phyloP scores from a whole-genome alignment of 306 rosid species.

The Crotalaria pallida region DNA sequence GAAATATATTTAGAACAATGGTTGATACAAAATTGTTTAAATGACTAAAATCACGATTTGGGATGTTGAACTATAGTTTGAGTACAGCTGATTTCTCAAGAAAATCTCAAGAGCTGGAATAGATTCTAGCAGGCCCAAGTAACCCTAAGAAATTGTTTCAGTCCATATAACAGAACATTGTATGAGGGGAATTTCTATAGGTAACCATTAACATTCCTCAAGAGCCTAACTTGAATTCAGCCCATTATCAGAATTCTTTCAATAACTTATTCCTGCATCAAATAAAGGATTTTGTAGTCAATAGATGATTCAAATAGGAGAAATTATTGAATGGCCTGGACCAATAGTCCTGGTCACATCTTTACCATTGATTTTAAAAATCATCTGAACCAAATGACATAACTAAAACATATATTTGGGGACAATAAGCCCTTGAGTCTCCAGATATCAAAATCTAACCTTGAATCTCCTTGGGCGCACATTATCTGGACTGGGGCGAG shows the following conservation, averaged over 20 bases:
- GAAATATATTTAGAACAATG: neutral
- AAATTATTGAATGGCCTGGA: no score
- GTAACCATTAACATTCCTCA: neutral
- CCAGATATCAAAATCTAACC: slow-evolving; percentile 43
- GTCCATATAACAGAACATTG: slow-evolving; percentile 1
- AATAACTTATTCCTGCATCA: slow-evolving; percentile 48
- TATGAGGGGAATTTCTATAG: neutral
- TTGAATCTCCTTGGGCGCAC: slow-evolving; percentile 71
- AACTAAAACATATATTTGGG: neutral
- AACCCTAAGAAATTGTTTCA: neutral
- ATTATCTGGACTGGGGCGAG: slow-evolving; percentile 54
- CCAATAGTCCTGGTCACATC: no score
- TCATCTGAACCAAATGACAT: slow-evolving; percentile 6
- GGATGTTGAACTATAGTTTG: neutral
- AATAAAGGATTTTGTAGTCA: slow-evolving; percentile 25
- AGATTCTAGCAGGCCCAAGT: neutral
- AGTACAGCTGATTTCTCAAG: neutral
- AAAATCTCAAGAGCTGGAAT: neutral
- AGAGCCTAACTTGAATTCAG: slow-evolving; percentile 7
- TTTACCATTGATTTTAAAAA: no score
- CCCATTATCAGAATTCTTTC: neutral
- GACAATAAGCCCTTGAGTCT: neutral
- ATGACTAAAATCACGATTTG: neutral
- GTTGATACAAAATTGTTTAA: neutral
- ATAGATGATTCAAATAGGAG: neutral